Base-by-base conservation (phyloP, 2,329 filamentous ascomycete species). In the Fusarium oligoseptatum region DNA sequence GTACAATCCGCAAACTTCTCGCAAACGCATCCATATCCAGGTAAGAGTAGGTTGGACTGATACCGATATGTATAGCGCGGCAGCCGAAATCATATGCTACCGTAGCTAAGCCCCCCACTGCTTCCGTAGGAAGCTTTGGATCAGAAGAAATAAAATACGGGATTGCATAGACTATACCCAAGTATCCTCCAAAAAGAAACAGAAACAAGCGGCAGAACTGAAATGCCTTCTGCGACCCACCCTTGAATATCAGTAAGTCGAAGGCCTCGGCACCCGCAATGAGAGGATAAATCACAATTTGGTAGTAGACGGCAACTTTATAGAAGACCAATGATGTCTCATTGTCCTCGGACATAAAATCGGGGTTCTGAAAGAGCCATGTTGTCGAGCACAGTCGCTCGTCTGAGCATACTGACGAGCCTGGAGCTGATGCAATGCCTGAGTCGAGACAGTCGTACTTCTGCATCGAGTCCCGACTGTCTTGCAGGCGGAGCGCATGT, bases 351-450 rank as follows among this genome's bases (percentile, higher is more conserved):
- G 43, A 20, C 43, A 48, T 48, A 48, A 48, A 48, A 24, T 48
- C 43, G 17, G 43, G 52, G 52, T 57, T 57, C 52, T 57, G 52
- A 36, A 57, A 57, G 52, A 57, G 52, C 52, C 52, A 57, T 37
- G 32, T 37, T 57, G 29, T 57, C 52, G 52, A 37, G 32, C 52
- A 57, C 8, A 57, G 29, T 14, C 22, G 32, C 17, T 57, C 29
- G 32, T 17, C 52, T 57, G 29, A 36, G 29, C 52, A 57, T 57
- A 9, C 34, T 36, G 52, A 57, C 32, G n/a, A 37, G 52, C 27
- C 52, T 57, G 52, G 52, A 37, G 52, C 52, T 36, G 52, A 37
- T 57, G 4, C 52, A 57, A 57, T 37, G 29, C 32, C 52, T 37
- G 32, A 37, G 52, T 15, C n/a, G 17, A 57, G 29, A 37, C 29